phyloP scores from a whole-genome alignment of 139 green algal species.

The Choricystis sp. region DNA sequence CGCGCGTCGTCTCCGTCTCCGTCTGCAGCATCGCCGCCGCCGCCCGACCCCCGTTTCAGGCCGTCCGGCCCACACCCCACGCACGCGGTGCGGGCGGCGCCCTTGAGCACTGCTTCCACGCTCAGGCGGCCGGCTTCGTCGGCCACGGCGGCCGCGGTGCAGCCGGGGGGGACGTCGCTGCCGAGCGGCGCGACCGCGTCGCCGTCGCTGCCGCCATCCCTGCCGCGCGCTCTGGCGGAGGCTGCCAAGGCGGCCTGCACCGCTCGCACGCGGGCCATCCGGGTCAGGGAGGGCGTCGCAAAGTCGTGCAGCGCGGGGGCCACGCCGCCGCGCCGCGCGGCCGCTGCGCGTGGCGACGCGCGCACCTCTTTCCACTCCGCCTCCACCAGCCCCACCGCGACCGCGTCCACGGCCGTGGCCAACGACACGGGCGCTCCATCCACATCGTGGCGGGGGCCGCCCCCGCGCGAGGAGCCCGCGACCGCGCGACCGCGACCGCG shows the following conservation, averaged over 20 bases:
- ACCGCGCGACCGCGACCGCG: neutral
- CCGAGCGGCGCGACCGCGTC: no score
- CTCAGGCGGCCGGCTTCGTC: neutral
- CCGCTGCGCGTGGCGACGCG: no score
- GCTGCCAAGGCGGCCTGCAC: no score
- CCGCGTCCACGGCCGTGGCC: neutral
- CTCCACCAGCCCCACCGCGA: neutral
- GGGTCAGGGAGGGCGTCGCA: neutral
- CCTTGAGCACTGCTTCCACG: neutral
- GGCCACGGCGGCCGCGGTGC: neutral
- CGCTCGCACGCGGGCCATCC: neutral
- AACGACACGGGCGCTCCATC: neutral
- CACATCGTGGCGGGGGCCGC: neutral
- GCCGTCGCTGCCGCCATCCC: no score
- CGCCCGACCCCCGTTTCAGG: neutral
- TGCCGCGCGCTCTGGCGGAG: no score
- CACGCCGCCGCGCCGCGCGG: no score
- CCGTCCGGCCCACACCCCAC: neutral
- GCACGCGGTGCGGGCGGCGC: neutral
- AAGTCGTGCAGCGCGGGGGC: neutral
- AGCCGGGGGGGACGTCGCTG: no score
- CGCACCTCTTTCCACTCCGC: neutral
- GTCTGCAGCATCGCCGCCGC: neutral
- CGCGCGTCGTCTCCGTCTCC: no score
- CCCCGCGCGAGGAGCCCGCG: no score